Percentiles rank a stretch among this genome's conserved stretches.
phyloP scores from a whole-genome alignment of 2,329 filamentous ascomycete genomes.

The Colletotrichum truncatum region DNA sequence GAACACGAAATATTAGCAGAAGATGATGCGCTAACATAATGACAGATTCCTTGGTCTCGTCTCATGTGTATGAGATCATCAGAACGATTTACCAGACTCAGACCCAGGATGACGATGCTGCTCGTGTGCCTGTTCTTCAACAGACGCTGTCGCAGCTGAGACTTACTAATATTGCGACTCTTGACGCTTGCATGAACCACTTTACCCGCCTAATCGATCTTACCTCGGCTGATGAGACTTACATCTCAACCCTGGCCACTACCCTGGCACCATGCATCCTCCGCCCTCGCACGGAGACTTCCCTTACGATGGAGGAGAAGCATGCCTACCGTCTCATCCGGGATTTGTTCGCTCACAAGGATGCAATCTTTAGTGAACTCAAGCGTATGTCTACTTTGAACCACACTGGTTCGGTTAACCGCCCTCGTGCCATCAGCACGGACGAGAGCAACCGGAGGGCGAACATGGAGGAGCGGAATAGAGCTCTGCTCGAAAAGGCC shows the following conservation, averaged over 20 bases:
- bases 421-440: slow-evolving; percentile 88
- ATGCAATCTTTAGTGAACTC: slow-evolving; percentile 92
- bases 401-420: slow-evolving; percentile 67
- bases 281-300: slow-evolving; percentile 86
- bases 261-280: slow-evolving; percentile 86
- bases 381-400: slow-evolving; percentile 85
- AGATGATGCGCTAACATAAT: slow-evolving; percentile 36
- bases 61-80: slow-evolving; percentile 98
- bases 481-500: slow-evolving; percentile 77
- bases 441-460: slow-evolving; percentile 95
- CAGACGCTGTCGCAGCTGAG: slow-evolving; percentile 95
- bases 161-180: slow-evolving; percentile 97
- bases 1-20: not conserved
- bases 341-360: slow-evolving; percentile 93
- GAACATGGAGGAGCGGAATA: slow-evolving; percentile 92
- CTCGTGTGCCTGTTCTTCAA: slow-evolving; percentile 89
- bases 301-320: slow-evolving; percentile 93
- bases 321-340: slow-evolving; percentile 90
- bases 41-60: slow-evolving; percentile 94
- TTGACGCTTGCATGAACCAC: slow-evolving; percentile 97
- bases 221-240: slow-evolving; percentile 92
- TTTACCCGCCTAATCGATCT: slow-evolving; percentile 97
- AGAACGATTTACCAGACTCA: slow-evolving; percentile 90
- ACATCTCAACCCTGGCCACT: slow-evolving; percentile 78
- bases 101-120: slow-evolving; percentile 75